These are phyloP conservation scores for Salix udensis DNA, from an alignment of 345 rosid species.

Conservation along the genomic window DNA sequence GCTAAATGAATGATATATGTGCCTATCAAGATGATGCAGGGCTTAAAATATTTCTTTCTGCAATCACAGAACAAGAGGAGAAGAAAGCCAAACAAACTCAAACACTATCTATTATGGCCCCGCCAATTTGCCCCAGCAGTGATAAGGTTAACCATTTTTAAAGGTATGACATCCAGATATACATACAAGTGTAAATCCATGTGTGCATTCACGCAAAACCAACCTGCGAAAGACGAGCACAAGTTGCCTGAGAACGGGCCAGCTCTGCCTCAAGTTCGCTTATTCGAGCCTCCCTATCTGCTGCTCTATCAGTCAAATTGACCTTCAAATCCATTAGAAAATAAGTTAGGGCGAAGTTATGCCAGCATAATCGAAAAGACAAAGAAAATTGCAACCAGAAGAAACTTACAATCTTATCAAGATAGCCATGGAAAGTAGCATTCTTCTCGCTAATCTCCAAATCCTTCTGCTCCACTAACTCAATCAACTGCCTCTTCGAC, in stretches of 20 bases:
- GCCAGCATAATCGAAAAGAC: neutral
- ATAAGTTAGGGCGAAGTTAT: neutral
- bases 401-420: constrained; percentile 71
- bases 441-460: constrained; percentile 74
- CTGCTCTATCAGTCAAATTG: constrained; percentile 55
- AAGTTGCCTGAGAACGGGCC: constrained; percentile 53
- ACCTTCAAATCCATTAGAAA: constrained; percentile 41
- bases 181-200: too few relatives aligned
- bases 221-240: constrained; percentile 79
- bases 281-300: constrained; percentile 62
- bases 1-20: too few relatives aligned
- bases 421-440: constrained; percentile 57
- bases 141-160: too few relatives aligned
- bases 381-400: neutral
- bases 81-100: too few relatives aligned
- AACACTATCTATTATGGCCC: too few relatives aligned
- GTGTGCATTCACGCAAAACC: neutral
- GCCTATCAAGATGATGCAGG: too few relatives aligned
- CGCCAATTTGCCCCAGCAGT: too few relatives aligned
- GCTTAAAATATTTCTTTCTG: too few relatives aligned
- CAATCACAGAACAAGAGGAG: too few relatives aligned
- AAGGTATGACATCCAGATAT: neutral
- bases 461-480: constrained; percentile 78
- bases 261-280: constrained; percentile 66
- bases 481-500: constrained; percentile 83